Base-by-base conservation (phyloP, 805 yeast species). In the Komagataella phaffii region DNA sequence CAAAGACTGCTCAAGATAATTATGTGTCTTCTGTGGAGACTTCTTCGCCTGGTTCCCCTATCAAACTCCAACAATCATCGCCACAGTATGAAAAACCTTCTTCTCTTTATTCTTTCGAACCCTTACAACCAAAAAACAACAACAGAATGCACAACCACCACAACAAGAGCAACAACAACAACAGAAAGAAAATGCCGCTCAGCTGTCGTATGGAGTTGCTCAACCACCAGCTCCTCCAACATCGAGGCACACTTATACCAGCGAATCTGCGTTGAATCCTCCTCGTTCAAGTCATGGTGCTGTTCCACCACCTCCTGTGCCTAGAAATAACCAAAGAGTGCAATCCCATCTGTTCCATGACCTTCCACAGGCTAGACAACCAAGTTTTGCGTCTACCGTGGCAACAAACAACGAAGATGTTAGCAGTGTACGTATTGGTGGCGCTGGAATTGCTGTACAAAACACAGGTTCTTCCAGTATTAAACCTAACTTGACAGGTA, bases 401-500 rank as follows among this genome's bases (percentile, higher is more conserved):
- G 24, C 49, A 6, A 43, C 52, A n/a, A 49, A 17, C 17, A 19
- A 40, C 17, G 44, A 40, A 17, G 40, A 30, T 10, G 40, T 30
- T 6, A 30, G 40, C 14, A 30, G 40, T 30, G 40, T 30, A 4
- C 40, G 40, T 30, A 8, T 30, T 30, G 40, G 40, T 8, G 40
- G 49, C n/a, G n/a, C 46, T 30, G 40, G 46, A 46, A 24, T 59
- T 72, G 50, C 70, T 69, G 51, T 70, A 21, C 79, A 75, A 53
- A 55, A 57, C 10, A 72, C 79, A 18, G 76, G 77, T 4, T 67
- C 73, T 6, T 64, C 73, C 3, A 49, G 66, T 7, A 49, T 64
- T 24, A 64, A 68, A 19, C 61, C 61, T 51, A 62, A 65, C 48
- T 57, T 60, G 21, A 66, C 66, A 3, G 69, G 62, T 17, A 44